Percentiles rank a stretch among this genome's conserved stretches.
These are phyloP conservation scores for Hirsutella minnesotensis DNA, from an alignment of 2,329 filamentous ascomycete species.

Conservation along the genomic window DNA sequence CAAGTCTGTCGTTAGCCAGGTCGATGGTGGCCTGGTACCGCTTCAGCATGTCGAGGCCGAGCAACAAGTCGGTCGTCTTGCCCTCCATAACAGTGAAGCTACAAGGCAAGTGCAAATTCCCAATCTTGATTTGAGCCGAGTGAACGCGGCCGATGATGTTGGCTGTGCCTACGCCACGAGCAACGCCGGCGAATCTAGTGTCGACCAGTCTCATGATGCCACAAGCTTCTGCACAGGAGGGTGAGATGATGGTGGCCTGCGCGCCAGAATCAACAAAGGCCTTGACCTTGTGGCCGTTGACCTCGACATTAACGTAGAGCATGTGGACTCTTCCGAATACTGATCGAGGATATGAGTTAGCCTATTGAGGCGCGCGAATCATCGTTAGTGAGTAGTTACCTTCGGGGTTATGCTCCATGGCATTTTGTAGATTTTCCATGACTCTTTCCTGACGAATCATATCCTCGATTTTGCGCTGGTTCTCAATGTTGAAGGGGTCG, in stretches of 20 bases:
- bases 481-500: conserved; percentile 88
- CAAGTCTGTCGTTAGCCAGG: conserved; percentile 67
- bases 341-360: conserved; percentile 22
- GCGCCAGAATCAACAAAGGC: conserved; percentile 95
- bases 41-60: conserved; percentile 95
- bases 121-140: conserved; percentile 89
- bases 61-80: conserved; percentile 84
- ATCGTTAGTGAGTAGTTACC: conserved; percentile 39
- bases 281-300: conserved; percentile 86
- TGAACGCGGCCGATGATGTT: conserved; percentile 92
- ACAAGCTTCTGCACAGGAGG: conserved; percentile 77
- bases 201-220: conserved; percentile 96
- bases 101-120: conserved; percentile 74
- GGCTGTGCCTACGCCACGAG: conserved; percentile 86
- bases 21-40: conserved; percentile 91
- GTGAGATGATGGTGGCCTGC: conserved; percentile 98
- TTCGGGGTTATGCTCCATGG: conserved; percentile 95
- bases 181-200: conserved; percentile 81
- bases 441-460: conserved; percentile 93
- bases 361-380: background rate
- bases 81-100: conserved; percentile 99
- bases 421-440: conserved; percentile 90
- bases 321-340: conserved; percentile 92
- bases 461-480: conserved; percentile 86
- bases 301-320: conserved; percentile 91